Base-by-base conservation (phyloP, 2,329 filamentous ascomycete genomes). In the Sclerotiophoma versabilis region DNA sequence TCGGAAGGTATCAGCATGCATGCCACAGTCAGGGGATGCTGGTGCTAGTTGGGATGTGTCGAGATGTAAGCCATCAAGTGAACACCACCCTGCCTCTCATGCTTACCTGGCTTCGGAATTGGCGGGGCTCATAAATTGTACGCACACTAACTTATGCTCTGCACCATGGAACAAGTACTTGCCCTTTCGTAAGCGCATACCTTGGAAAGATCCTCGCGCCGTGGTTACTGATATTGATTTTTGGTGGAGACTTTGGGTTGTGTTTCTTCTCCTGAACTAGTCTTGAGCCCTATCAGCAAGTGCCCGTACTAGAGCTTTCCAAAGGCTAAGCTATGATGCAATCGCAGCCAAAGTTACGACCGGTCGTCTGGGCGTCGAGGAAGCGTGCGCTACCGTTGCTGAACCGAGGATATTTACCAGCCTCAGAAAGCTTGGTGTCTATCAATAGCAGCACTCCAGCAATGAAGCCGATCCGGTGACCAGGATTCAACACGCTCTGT, bases 11-110 rank as follows among this genome's bases (percentile, higher is more conserved):
- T 39, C 30, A 39, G 48, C 46, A 27, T 63, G 60, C 61, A 65
- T 59, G 46, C 33, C 29, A 37, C 15, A 20, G 44, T 25, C 25
- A 49, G 44, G 50, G 44, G 50, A 22, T 49, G 39, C 51, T 42
- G 27, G 47, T 32, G 50, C 27, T 56, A 60, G 53, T 59, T 49
- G 49, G 63, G 64, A 49, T 63, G 47, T 25, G 36, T 15, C 45
- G 54, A 39, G 37, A 46, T 43, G 58, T 68, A 60, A 64, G 50
- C 57, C 34, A 32, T 43, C 33, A 41, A 41, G 49, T 25, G 47
- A 47, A 43, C 45, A 48, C 50, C 17, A 52, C 19, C 50, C 50
- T 51, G 49, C 58, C 27, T 39, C 22, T 39, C 34, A 26, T 44
- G 33, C 49, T 52, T 20, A 41, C 26, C 26, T 29, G 30, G 12